Conservation (phyloP, 805 yeast genomes). For the Yarrowia keelungensis region DNA sequence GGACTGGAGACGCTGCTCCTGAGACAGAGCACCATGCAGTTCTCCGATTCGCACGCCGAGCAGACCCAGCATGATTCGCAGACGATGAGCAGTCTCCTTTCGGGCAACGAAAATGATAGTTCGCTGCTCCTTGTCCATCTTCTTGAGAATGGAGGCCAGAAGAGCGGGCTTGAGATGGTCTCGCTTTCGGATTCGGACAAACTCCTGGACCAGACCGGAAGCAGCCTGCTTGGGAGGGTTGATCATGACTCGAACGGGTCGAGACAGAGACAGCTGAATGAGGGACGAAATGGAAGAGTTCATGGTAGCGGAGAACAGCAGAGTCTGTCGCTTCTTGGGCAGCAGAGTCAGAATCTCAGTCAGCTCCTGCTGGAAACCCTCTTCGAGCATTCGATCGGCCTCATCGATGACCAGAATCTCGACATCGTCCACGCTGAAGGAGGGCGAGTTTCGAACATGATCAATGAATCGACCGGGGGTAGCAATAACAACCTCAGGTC, state of each 20-base stretch:
- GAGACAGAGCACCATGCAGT: conserved; percentile 78
- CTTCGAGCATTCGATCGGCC: conserved; percentile 99
- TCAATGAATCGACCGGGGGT: conserved; percentile 99
- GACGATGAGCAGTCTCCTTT: conserved; percentile 86
- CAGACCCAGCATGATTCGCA: conserved; percentile 83
- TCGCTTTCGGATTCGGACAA: conserved; percentile 86
- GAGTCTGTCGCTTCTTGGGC: conserved; percentile 91
- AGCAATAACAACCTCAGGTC: conserved; percentile 97
- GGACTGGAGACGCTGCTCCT: conserved; percentile 90
- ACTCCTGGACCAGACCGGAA: conserved; percentile 87
- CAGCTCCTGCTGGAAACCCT: conserved; percentile 95
- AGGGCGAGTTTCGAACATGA: conserved; percentile 93
- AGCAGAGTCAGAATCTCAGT: conserved; percentile 86
- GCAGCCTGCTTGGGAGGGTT: conserved; percentile 97
- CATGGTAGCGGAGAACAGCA: conserved; percentile 98
- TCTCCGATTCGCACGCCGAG: conserved; percentile 79
- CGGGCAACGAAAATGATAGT: conserved; percentile 90
- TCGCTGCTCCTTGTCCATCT: conserved; percentile 72
- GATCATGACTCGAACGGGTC: conserved; percentile 93
- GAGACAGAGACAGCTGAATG: conserved; percentile 83
- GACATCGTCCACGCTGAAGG: conserved; percentile 86
- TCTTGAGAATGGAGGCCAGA: conserved; percentile 71
- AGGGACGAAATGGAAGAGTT: conserved; percentile 88
- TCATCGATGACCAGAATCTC: conserved; percentile 95
- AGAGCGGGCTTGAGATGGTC: conserved; percentile 90